Conservation (phyloP, 1,284 basidiomycete species). For the Fomitopsis palustris region DNA sequence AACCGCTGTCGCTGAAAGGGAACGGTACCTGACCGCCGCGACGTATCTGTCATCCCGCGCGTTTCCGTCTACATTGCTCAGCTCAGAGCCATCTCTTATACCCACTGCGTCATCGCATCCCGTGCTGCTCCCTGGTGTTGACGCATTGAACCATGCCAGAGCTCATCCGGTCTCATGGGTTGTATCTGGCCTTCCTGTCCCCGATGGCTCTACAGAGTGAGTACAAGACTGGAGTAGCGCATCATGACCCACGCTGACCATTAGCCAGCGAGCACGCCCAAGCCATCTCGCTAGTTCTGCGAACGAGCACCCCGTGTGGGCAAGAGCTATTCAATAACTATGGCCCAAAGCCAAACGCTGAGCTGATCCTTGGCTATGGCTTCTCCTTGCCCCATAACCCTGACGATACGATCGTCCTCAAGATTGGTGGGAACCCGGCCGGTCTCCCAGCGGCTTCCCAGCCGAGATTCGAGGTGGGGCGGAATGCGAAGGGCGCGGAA, state of each 20-base stretch:
- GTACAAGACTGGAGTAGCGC: not conserved
- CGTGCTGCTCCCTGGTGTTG: slow-evolving; percentile 81
- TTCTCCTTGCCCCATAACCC: slow-evolving; percentile 77
- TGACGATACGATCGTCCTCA: slow-evolving; percentile 81
- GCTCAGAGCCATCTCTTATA: slow-evolving; percentile 48
- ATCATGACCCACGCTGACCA: not conserved
- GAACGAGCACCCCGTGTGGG: slow-evolving; percentile 36
- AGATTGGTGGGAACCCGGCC: slow-evolving; percentile 50
- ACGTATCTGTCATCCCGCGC: slow-evolving; percentile 85
- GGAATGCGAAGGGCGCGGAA: slow-evolving; percentile 49
- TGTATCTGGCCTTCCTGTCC: slow-evolving; percentile 37
- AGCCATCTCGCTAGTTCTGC: slow-evolving; percentile 41
- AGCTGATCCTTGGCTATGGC: slow-evolving; percentile 85
- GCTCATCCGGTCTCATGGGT: slow-evolving; percentile 78
- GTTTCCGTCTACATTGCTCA: slow-evolving; percentile 81
- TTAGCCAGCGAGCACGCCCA: not conserved
- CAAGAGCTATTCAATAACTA: slow-evolving; percentile 88
- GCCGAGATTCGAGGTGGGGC: slow-evolving; percentile 61
- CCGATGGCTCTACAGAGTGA: not conserved
- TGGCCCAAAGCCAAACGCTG: slow-evolving; percentile 81
- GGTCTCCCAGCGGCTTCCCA: slow-evolving; percentile 20
- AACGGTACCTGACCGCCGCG: slow-evolving; percentile 62
- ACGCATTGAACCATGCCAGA: slow-evolving; percentile 79
- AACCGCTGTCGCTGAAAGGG: slow-evolving; percentile 41
- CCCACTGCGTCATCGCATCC: slow-evolving; percentile 58